Conservation (phyloP, 2,329 filamentous ascomycete genomes). For the Penicillium sp. region DNA sequence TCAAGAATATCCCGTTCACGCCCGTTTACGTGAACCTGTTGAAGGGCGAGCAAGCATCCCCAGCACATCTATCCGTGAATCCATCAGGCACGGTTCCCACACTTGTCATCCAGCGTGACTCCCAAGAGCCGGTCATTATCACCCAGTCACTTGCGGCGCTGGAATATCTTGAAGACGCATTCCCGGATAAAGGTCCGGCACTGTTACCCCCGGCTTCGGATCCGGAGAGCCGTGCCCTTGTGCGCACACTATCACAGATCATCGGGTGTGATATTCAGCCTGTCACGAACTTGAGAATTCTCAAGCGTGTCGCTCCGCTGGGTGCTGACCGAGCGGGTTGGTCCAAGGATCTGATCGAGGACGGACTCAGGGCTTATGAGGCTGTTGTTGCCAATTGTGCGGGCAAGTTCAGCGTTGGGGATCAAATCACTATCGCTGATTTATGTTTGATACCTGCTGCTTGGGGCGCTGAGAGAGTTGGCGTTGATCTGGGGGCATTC, state of each 20-base stretch:
- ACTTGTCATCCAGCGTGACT: slow-evolving; percentile 44
- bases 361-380: slow-evolving; percentile 62
- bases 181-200: slow-evolving; percentile 43
- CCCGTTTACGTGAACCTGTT: slow-evolving; percentile 56
- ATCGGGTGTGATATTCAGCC: slow-evolving; percentile 62
- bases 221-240: slow-evolving; percentile 48
- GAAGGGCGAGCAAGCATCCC: slow-evolving; percentile 53
- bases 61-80: slow-evolving; percentile 53
- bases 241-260: slow-evolving; percentile 58
- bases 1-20: slow-evolving; percentile 56
- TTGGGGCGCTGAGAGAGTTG: slow-evolving; percentile 59
- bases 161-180: slow-evolving; percentile 63
- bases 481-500: slow-evolving; percentile 55
- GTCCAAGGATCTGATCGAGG: slow-evolving; percentile 54
- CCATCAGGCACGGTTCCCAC: slow-evolving; percentile 59
- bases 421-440: slow-evolving; percentile 60
- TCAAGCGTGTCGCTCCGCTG: slow-evolving; percentile 51
- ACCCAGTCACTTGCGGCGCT: slow-evolving; percentile 62
- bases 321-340: slow-evolving; percentile 51
- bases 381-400: slow-evolving; percentile 37
- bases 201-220: slow-evolving; percentile 55
- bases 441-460: slow-evolving; percentile 60
- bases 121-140: slow-evolving; percentile 40
- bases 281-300: slow-evolving; percentile 59
- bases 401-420: slow-evolving; percentile 58